Percentiles rank a stretch among this genome's conserved stretches.
Conservation (phyloP, 805 yeast species). For the Starmerella cellae region DNA sequence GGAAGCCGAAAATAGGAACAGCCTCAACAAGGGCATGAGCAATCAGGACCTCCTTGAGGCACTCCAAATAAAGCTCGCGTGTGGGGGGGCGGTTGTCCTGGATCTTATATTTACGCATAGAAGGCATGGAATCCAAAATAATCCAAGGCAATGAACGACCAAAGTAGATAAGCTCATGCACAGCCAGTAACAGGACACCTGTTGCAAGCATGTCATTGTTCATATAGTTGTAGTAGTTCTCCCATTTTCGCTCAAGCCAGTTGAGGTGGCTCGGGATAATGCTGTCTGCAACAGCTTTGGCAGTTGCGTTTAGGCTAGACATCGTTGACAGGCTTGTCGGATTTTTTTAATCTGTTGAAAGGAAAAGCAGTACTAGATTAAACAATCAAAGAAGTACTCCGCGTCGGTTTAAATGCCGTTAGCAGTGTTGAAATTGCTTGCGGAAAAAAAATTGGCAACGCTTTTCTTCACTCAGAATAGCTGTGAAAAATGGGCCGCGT, state of each 20-base stretch:
- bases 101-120: slow-evolving; percentile 73
- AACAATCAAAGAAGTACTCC: no score
- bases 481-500: no score
- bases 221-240: slow-evolving; percentile 72
- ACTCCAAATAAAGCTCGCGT: slow-evolving; percentile 79
- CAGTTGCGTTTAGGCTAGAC: slow-evolving; percentile 15
- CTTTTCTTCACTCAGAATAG: no score
- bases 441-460: no score
- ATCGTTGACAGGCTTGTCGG: no score
- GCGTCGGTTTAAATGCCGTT: no score
- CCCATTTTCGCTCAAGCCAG: slow-evolving; percentile 66
- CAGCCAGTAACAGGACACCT: slow-evolving; percentile 64
- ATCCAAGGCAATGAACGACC: slow-evolving; percentile 90
- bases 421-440: no score
- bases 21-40: slow-evolving; percentile 91
- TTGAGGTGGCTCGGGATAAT: slow-evolving; percentile 10
- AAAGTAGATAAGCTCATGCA: slow-evolving; percentile 84
- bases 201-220: slow-evolving; percentile 85
- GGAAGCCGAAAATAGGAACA: slow-evolving; percentile 93
- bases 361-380: no score
- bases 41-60: slow-evolving; percentile 68
- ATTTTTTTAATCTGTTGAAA: no score
- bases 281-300: slow-evolving; percentile 7
- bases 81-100: slow-evolving; percentile 78
- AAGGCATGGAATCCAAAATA: slow-evolving; percentile 72